Conservation (phyloP, 306 rosid species). For the Cicer pinnatifidum region DNA sequence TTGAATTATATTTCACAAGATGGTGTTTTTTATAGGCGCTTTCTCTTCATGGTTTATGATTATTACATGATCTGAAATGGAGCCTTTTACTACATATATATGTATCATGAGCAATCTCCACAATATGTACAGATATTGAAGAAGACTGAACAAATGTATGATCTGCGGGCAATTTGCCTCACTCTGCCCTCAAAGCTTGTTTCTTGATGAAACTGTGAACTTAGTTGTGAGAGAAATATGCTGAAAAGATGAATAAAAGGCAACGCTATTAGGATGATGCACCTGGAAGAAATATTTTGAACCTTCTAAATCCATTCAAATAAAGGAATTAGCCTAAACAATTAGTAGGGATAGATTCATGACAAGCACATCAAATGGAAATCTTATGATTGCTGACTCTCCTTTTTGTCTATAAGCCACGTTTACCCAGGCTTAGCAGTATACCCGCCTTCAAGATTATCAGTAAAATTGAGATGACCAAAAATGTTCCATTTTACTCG, state of each 20-base stretch:
- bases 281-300: no score
- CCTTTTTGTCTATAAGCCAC: no score
- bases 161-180: constrained; percentile 85
- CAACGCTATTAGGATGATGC: constrained; percentile 91
- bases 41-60: background rate
- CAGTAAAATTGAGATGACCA: no score
- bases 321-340: no score
- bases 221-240: constrained; percentile 87
- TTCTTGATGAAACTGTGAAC: constrained; percentile 90
- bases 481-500: no score
- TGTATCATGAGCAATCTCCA: constrained; percentile 82
- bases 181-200: constrained; percentile 81
- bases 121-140: constrained; percentile 92
- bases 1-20: background rate
- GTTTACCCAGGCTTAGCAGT: no score
- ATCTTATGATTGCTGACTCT: no score
- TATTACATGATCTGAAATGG: background rate
- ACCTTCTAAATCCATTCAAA: no score
- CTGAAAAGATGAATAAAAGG: constrained; percentile 92
- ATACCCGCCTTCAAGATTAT: no score
- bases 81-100: constrained; percentile 57
- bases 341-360: no score
- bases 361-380: no score
- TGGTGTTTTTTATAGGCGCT: background rate
- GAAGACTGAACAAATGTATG: constrained; percentile 97